These are phyloP conservation scores for Stentor roeselii DNA, from an alignment of 73 alveolate species.

Conservation along the genomic window DNA sequence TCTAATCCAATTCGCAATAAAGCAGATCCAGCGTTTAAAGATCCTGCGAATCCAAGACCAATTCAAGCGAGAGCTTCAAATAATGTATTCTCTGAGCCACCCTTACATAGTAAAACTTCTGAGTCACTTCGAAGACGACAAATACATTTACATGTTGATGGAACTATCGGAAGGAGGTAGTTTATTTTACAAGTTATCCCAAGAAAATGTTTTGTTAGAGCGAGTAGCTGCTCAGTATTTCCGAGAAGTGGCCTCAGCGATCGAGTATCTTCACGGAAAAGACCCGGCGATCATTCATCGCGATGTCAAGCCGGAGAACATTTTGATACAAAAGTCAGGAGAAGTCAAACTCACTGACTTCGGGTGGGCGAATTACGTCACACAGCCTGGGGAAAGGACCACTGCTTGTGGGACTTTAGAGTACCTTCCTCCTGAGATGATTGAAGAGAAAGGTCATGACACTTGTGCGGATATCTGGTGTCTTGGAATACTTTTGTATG, in stretches of 20 bases:
- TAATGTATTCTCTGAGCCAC: constrained; percentile 65
- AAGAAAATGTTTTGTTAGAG: constrained; percentile 50
- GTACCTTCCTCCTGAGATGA: constrained; percentile 78
- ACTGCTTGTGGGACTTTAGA: constrained; percentile 66
- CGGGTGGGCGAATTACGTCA: constrained; percentile 50
- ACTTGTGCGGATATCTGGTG: constrained; percentile 40
- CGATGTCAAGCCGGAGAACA: constrained; percentile 15
- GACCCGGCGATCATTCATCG: constrained; percentile 35
- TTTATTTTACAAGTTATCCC: constrained; percentile 49
- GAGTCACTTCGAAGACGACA: constrained; percentile 63
- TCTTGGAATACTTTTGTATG: constrained; percentile 35
- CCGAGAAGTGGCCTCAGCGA: constrained; percentile 46
- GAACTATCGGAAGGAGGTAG: constrained; percentile 78
- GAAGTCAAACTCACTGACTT: constrained; percentile 95
- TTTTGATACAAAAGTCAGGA: constrained; percentile 75
- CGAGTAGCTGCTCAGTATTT: constrained; percentile 61
- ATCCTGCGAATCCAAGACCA: constrained; percentile 59
- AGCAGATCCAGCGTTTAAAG: not conserved
- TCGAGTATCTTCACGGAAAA: constrained; percentile 53
- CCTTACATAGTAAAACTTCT: constrained; percentile 68
- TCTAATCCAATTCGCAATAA: not conserved
- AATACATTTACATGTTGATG: constrained; percentile 57
- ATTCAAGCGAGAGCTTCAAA: constrained; percentile 70
- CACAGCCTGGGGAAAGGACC: not conserved
- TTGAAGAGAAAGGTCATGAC: constrained; percentile 62